phyloP scores from a whole-genome alignment of 2,329 filamentous ascomycete genomes.

The Stemphylium beticola region DNA sequence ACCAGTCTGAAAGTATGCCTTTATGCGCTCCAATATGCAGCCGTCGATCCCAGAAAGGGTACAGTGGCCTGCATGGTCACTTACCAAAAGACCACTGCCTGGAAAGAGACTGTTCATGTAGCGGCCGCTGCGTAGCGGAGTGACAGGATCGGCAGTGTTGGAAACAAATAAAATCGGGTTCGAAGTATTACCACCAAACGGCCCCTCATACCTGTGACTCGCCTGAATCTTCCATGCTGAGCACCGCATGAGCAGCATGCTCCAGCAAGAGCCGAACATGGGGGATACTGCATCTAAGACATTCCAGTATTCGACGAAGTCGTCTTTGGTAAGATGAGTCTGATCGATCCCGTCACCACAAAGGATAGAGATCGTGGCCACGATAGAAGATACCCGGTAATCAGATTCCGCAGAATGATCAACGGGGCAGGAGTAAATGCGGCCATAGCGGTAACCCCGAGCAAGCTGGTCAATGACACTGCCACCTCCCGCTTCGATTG shows the following conservation, averaged over 20 bases:
- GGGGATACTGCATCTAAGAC: constrained; percentile 43
- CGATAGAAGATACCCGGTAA: constrained; percentile 11
- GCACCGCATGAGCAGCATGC: constrained; percentile 47
- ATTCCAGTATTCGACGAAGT: constrained; percentile 46
- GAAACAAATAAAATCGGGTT: constrained; percentile 64
- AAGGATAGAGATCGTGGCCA: constrained; percentile 41
- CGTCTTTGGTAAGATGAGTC: constrained; percentile 25
- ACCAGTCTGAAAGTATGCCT: constrained; percentile 51
- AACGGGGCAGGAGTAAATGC: constrained; percentile 37
- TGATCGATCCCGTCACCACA: constrained; percentile 52
- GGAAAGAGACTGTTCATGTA: constrained; percentile 52
- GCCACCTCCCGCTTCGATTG: constrained; percentile 40
- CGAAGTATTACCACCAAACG: constrained; percentile 50
- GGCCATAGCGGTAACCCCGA: constrained; percentile 16
- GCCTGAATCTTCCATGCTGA: constrained; percentile 48
- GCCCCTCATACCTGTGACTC: constrained; percentile 38
- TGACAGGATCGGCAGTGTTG: constrained; percentile 66
- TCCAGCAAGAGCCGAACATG: constrained; percentile 48
- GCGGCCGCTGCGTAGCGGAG: constrained; percentile 57
- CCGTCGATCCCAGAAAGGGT: constrained; percentile 43
- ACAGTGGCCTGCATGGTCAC: constrained; percentile 56
- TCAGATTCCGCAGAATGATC: constrained; percentile 22
- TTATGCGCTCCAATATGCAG: constrained; percentile 45
- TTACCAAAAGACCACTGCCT: constrained; percentile 53
- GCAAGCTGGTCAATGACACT: constrained; percentile 31